Base-by-base conservation (phyloP, 2,329 filamentous ascomycete species). In the Penicillium fuscoglaucum region DNA sequence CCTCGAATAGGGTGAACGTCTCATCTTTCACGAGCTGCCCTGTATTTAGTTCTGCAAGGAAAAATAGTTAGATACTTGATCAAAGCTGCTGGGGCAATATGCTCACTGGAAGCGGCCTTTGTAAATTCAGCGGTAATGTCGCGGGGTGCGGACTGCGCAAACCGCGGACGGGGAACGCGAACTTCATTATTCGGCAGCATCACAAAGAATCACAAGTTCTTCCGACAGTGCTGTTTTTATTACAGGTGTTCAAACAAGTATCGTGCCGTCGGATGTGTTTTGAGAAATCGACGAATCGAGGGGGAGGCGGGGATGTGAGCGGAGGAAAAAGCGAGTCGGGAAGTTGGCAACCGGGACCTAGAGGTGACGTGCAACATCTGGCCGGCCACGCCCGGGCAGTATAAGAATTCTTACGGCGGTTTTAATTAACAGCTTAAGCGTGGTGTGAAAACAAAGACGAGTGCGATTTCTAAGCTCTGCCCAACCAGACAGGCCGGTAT, bases 11-110 rank as follows among this genome's bases (percentile, higher is more conserved):
- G 1, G 92, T 96, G 70, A 99, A 98, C 72, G 86, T 87, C 45
- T 90, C 90, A 91, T 98, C 93, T 78, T 97, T 97, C 63, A 98
- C 83, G 3, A 99, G 83, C 66, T 96, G 87, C 33, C 95, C 95
- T 8, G 90, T 86, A 47, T 84, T 78, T 57, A 98, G 80, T 61
- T 86, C 92, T 96, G 59, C 21, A 6, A 17, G 37, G 40, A 46
- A 10, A 57, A 48, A 56, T 6, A 40, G 39, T 66, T 46, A 59
- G 55, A 24, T 39, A 45, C 6, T 17, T 19, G 17, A 29, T 45
- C 31, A 13, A 41, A 50, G 10, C 4, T 40, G 26, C 26, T 28
- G 28, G 40, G 21, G 43, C 7, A 19, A 26, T 19, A 31, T 9
- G 51, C 66, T 61, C 71, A 84, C 83, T 79, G 43, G 74, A 78